A percentile compares a stretch with the other conserved stretches of the same genome.
Evolutionary conservation across 164 flowering plant genomes (phyloP).

Genomic region (Chimonanthus praecox): DNA sequence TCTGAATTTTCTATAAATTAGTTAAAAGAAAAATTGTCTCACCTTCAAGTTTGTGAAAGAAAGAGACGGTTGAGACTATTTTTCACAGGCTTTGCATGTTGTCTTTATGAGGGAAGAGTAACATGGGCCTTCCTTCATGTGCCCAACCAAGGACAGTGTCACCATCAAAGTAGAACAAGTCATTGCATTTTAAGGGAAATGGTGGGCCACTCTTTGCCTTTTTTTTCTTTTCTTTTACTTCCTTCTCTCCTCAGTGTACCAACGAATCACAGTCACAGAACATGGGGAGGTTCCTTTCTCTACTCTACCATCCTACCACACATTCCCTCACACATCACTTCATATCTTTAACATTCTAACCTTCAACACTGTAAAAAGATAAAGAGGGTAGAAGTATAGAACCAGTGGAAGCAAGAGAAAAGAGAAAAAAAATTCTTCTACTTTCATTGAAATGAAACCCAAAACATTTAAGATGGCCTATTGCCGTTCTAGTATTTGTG

Average conservation of each 20-base stretch:
- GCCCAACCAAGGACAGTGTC: slow-evolving; percentile 3
- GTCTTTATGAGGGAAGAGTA: slow-evolving; percentile 6
- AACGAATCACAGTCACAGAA: slow-evolving; percentile 11
- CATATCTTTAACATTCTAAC: not conserved
- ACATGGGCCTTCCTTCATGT: slow-evolving; percentile 10
- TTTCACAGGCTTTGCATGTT: not conserved
- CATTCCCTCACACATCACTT: not conserved
- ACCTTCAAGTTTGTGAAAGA: not conserved
- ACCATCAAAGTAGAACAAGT: slow-evolving; percentile 1
- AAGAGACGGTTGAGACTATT: slow-evolving; percentile 3
- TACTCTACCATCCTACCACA: not conserved
- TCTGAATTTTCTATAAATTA: too few relatives aligned
- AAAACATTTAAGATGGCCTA: not conserved
- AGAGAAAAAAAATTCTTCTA: too few relatives aligned
- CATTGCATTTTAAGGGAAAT: not conserved
- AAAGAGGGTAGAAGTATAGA: not conserved
- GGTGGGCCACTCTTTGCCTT: slow-evolving; percentile 3
- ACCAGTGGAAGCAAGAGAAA: too few relatives aligned
- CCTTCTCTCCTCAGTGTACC: not conserved
- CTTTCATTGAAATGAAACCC: not conserved
- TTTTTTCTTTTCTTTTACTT: not conserved
- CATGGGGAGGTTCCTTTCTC: slow-evolving; percentile 2
- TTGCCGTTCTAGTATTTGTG: not conserved
- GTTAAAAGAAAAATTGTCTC: too few relatives aligned
- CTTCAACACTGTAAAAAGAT: not conserved